These are phyloP conservation scores for Aegilops umbellulata DNA, from an alignment of 176 grass and related monocot genomes.

Conservation along the genomic window DNA sequence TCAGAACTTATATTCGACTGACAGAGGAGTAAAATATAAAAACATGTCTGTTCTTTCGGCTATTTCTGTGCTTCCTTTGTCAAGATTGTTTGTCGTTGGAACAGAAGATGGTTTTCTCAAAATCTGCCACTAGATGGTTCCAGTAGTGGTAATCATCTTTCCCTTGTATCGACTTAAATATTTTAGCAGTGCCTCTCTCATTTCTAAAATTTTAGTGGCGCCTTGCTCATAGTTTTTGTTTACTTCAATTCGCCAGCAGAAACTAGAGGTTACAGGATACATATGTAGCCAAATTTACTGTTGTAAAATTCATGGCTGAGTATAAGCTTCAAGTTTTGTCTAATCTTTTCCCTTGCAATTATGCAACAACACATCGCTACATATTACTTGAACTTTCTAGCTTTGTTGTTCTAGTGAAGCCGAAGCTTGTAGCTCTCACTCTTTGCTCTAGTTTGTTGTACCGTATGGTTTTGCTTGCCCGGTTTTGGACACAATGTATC, in stretches of 20 bases:
- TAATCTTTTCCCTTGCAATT: background rate
- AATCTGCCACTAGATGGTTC: slow-evolving; percentile 72
- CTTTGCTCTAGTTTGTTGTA: background rate
- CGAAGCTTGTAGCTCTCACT: background rate
- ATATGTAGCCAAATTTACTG: background rate
- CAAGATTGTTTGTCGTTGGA: slow-evolving; percentile 89
- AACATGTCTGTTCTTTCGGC: slow-evolving; percentile 76
- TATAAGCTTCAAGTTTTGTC: slow-evolving; percentile 19
- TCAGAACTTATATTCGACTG: slow-evolving; percentile 65
- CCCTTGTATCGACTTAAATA: background rate
- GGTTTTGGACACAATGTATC: background rate
- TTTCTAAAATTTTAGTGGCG: background rate
- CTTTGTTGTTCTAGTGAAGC: slow-evolving; percentile 2
- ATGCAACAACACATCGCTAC: background rate
- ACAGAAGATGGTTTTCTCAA: slow-evolving; percentile 95
- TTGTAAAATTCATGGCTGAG: slow-evolving; percentile 20
- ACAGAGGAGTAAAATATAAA: slow-evolving; percentile 74
- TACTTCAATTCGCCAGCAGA: background rate
- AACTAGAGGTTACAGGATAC: background rate
- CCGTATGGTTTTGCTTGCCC: background rate
- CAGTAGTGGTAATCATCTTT: slow-evolving; percentile 19
- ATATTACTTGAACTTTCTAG: background rate
- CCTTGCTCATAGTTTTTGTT: background rate
- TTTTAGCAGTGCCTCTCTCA: background rate
- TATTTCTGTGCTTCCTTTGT: slow-evolving; percentile 80